These are phyloP conservation scores for Stereocaulon alpinum DNA, from an alignment of 495 filamentous ascomycete species.

Conservation along the genomic window DNA sequence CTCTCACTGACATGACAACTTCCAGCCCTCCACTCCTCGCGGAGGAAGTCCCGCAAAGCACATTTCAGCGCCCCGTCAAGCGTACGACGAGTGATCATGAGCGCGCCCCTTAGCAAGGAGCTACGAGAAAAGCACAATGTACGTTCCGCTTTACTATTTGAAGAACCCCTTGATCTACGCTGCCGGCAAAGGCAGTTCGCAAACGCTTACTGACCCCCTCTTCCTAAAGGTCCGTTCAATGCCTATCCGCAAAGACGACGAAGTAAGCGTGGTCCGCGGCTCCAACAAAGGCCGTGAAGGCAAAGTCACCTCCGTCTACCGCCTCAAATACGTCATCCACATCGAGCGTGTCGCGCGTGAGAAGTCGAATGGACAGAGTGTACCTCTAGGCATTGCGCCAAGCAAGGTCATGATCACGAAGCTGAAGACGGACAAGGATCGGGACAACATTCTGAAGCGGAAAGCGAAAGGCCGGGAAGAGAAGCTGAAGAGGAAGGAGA, in stretches of 20 bases:
- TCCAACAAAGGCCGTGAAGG: conserved; percentile 82
- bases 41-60: conserved; percentile 94
- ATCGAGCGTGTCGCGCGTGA: conserved; percentile 86
- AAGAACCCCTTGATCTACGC: background rate
- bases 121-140: conserved; percentile 93
- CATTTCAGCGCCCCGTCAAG: conserved; percentile 90
- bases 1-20: background rate
- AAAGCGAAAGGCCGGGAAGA: conserved; percentile 63
- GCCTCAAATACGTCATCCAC: conserved; percentile 91
- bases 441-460: conserved; percentile 85
- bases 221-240: conserved; percentile 74
- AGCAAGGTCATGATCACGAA: conserved; percentile 95
- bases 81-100: conserved; percentile 87
- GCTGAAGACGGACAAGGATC: conserved; percentile 97
- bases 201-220: background rate
- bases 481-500: conserved; percentile 17
- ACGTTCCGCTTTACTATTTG: conserved; percentile 27
- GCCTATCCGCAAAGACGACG: conserved; percentile 96
- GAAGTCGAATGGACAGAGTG: conserved; percentile 86
- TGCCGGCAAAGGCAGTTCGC: too few relatives aligned
- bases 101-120: conserved; percentile 88
- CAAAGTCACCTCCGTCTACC: conserved; percentile 91
- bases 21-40: conserved; percentile 64
- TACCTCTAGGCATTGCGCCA: conserved; percentile 79
- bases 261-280: conserved; percentile 81